Conservation (phyloP, 2,329 filamentous ascomycete species). For the Coniella vitis region DNA sequence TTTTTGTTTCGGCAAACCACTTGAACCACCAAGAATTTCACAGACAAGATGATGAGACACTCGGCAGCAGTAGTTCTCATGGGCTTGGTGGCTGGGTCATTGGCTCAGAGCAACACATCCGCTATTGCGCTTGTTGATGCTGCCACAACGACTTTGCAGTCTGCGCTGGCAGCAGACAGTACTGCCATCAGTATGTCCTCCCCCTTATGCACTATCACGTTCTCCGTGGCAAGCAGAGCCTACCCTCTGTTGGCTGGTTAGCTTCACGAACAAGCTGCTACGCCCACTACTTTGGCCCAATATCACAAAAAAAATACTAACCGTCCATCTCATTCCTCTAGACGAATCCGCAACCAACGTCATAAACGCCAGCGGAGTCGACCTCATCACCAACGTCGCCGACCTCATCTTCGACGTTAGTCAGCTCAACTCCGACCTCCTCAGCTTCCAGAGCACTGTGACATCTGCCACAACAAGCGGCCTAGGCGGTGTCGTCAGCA, state of each 20-base stretch:
- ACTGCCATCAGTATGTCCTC: not conserved
- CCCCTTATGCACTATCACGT: not conserved
- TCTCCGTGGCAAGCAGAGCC: not conserved
- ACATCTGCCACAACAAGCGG: not conserved
- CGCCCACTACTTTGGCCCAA: not conserved
- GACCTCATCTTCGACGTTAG: not conserved
- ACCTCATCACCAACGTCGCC: not conserved
- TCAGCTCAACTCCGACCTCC: not conserved
- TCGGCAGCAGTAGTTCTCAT: too few relatives aligned
- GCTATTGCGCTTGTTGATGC: not conserved
- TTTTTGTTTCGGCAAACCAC: too few relatives aligned
- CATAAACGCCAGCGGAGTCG: not conserved
- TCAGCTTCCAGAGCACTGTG: not conserved
- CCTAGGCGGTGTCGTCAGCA: not conserved
- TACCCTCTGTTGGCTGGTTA: too few relatives aligned
- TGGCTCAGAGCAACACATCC: not conserved
- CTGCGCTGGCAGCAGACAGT: not conserved
- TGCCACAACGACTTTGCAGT: too few relatives aligned
- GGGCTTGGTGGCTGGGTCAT: too few relatives aligned
- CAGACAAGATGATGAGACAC: too few relatives aligned
- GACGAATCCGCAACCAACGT: not conserved
- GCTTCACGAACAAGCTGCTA: too few relatives aligned
- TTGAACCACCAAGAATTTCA: too few relatives aligned
- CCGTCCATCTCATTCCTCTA: not conserved
- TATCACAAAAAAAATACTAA: not conserved